Evolutionary conservation across 306 rosid species (phyloP).

Genomic region (Pachyrhizus erosus): DNA sequence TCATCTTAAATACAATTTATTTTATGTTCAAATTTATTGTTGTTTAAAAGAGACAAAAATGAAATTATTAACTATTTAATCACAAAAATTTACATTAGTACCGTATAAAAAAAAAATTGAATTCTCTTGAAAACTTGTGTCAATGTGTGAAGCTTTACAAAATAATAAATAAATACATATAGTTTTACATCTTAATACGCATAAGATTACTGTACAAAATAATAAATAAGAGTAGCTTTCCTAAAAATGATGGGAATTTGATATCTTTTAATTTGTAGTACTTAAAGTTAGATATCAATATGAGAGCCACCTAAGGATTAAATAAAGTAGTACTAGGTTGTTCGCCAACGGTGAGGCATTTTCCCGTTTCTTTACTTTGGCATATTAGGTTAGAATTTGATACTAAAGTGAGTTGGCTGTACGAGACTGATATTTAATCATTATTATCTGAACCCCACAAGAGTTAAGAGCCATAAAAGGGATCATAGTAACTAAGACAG

Average conservation of each 20-base stretch:
- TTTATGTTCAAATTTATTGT: background rate
- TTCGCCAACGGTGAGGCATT: slow-evolving; percentile 59
- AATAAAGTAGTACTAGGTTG: slow-evolving; percentile 84
- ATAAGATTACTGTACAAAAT: background rate
- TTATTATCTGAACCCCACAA: slow-evolving; percentile 12
- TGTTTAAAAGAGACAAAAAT: background rate
- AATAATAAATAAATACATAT: too few species aligned
- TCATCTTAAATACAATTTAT: background rate
- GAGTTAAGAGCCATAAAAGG: background rate
- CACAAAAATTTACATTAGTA: background rate
- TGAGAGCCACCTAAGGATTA: slow-evolving; percentile 39
- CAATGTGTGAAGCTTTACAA: background rate
- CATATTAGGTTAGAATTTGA: background rate
- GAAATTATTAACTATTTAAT: background rate
- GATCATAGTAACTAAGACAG: background rate
- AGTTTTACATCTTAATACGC: background rate
- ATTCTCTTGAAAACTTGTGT: background rate
- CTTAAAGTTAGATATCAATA: slow-evolving; percentile 37
- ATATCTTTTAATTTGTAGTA: background rate
- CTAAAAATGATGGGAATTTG: background rate
- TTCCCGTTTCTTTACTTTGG: slow-evolving; percentile 36
- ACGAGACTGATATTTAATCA: slow-evolving; percentile 28
- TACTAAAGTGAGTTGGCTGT: slow-evolving; percentile 33
- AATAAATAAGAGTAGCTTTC: slow-evolving; percentile 17
- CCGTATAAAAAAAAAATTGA: background rate